Conservation (phyloP, 2,329 filamentous ascomycete genomes). For the Xylaria sp. region DNA sequence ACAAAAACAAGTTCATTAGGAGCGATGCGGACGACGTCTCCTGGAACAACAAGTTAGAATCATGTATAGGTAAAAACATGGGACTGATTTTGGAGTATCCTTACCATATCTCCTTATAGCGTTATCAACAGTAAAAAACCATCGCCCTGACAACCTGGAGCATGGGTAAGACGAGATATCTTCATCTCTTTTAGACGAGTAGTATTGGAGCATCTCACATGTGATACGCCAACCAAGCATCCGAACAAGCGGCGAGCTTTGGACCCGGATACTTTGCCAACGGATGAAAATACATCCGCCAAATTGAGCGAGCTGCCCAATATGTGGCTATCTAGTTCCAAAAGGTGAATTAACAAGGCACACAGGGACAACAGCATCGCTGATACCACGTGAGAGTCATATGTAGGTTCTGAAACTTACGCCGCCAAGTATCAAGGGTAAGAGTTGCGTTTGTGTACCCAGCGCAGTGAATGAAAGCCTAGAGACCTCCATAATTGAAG, state of each 20-base stretch:
- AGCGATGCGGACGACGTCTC: conserved; percentile 39
- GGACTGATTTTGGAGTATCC: conserved; percentile 12
- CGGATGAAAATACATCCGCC: conserved; percentile 38
- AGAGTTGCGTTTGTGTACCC: too few species aligned
- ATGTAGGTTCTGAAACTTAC: too few species aligned
- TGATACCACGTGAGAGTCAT: too few species aligned
- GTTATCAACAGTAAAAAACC: conserved; percentile 32
- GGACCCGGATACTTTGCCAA: conserved; percentile 36
- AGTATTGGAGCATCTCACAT: too few species aligned
- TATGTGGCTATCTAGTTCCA: too few species aligned
- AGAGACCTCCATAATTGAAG: too few species aligned
- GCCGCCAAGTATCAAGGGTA: too few species aligned
- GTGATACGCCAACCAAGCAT: conserved; percentile 39
- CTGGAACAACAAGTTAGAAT: conserved; percentile 12
- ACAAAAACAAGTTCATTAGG: conserved; percentile 41
- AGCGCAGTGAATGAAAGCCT: too few species aligned
- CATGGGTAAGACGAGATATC: not conserved
- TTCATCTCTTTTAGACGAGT: not conserved
- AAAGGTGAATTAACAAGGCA: too few species aligned
- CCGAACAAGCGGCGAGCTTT: conserved; percentile 35
- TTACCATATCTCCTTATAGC: conserved; percentile 36
- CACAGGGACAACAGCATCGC: too few species aligned
- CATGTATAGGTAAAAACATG: not conserved
- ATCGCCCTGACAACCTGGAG: conserved; percentile 37
- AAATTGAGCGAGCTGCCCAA: conserved; percentile 25